phyloP scores from a whole-genome alignment of 2,329 filamentous ascomycete genomes.

The Trichoderma oligosporum region DNA sequence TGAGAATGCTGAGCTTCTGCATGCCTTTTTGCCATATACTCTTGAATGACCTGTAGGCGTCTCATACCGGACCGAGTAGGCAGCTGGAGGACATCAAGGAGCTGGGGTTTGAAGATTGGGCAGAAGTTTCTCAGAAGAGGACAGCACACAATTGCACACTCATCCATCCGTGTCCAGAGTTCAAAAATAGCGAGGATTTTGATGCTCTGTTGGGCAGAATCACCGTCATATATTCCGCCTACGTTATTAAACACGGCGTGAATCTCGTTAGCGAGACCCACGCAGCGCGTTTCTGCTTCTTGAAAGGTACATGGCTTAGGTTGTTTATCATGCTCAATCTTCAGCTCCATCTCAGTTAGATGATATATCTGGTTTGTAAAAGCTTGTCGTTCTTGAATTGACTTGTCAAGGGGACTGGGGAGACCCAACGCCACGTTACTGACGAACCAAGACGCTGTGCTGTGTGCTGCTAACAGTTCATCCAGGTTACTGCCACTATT shows the following conservation, averaged over 20 bases:
- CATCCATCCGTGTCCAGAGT: slow-evolving; percentile 22
- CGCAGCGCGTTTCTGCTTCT: slow-evolving; percentile 1
- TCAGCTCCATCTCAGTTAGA: neutral
- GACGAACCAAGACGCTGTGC: neutral
- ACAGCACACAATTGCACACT: slow-evolving; percentile 28
- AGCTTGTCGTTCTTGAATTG: neutral
- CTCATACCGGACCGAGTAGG: slow-evolving; percentile 44
- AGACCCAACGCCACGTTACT: neutral
- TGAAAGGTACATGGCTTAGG: neutral
- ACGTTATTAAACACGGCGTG: neutral
- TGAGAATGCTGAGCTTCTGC: neutral
- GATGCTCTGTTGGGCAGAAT: slow-evolving; percentile 16
- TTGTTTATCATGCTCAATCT: neutral
- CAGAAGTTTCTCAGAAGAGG: slow-evolving; percentile 50
- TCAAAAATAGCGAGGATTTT: slow-evolving; percentile 21
- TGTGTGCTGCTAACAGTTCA: neutral
- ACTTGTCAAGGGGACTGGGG: neutral
- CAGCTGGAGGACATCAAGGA: slow-evolving; percentile 55
- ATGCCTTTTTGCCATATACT: slow-evolving; percentile 10
- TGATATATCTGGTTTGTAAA: slow-evolving; percentile 2
- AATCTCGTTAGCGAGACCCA: slow-evolving; percentile 1
- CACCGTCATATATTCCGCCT: neutral
- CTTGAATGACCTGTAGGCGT: slow-evolving; percentile 39
- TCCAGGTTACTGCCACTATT: slow-evolving; percentile 39
- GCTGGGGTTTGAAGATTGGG: slow-evolving; percentile 46